These are phyloP conservation scores for Ceratobasidium sp. DNA, from an alignment of 1,284 basidiomycete species.

Conservation along the genomic window DNA sequence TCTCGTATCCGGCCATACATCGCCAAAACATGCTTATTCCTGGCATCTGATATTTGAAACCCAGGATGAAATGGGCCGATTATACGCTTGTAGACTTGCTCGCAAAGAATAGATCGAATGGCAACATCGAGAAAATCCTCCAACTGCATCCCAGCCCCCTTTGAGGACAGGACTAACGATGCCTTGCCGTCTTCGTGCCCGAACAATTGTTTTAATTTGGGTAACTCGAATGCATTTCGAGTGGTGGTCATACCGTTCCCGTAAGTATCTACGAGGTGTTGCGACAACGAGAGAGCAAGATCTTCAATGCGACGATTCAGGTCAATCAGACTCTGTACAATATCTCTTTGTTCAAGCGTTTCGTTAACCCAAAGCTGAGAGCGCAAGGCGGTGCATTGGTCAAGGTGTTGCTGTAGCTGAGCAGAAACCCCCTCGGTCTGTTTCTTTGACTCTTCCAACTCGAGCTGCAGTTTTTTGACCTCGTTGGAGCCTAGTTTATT, in stretches of 20 bases:
- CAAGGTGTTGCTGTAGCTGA: slow-evolving; percentile 6
- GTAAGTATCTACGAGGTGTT: no score
- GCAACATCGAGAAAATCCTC: slow-evolving; percentile 27
- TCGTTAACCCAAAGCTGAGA: slow-evolving; percentile 36
- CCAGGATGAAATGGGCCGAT: slow-evolving; percentile 24
- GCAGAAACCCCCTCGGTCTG: neutral
- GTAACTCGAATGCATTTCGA: neutral
- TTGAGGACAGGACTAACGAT: slow-evolving; percentile 5
- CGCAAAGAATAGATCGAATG: slow-evolving; percentile 9
- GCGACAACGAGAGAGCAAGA: slow-evolving; percentile 8
- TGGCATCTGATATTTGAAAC: neutral
- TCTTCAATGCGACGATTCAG: slow-evolving; percentile 31
- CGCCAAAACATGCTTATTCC: neutral
- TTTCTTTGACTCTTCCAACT: neutral
- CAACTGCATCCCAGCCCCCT: slow-evolving; percentile 4
- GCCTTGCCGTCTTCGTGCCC: slow-evolving; percentile 1
- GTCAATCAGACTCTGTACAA: slow-evolving; percentile 25
- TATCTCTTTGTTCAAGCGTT: slow-evolving; percentile 26
- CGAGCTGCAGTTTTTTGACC: neutral
- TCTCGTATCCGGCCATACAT: neutral
- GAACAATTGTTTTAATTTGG: slow-evolving; percentile 3
- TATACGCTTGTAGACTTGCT: neutral
- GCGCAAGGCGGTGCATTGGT: slow-evolving; percentile 28
- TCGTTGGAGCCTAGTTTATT: no score
- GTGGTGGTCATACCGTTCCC: no score